phyloP scores from a whole-genome alignment of 2,329 filamentous ascomycete genomes.

The Aspergillus ochraceus region DNA sequence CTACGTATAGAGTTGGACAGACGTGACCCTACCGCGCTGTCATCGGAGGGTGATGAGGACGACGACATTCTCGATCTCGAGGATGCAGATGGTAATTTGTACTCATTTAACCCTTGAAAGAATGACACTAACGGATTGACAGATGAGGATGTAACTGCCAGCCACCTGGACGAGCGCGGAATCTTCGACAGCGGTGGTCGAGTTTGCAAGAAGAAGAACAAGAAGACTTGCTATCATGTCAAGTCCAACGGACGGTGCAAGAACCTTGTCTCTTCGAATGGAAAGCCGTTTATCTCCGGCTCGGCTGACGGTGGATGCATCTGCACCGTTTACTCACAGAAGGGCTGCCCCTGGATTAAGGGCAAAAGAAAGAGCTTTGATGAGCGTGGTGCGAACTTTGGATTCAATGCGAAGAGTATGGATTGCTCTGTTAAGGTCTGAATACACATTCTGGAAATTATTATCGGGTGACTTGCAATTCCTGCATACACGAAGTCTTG shows the following conservation, averaged over 20 bases:
- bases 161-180: neutral
- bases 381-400: neutral
- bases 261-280: neutral
- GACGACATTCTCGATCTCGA: neutral
- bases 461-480: too few species aligned
- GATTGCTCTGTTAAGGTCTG: neutral
- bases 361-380: neutral
- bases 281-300: neutral
- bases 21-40: neutral
- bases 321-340: conserved; percentile 1
- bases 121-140: neutral
- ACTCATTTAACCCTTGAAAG: neutral
- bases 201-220: neutral
- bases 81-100: neutral
- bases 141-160: neutral
- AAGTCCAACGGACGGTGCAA: conserved; percentile 2
- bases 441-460: neutral
- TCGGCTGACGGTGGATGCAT: neutral
- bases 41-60: neutral
- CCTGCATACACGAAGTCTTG: too few species aligned
- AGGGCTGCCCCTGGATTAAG: neutral
- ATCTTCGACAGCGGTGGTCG: neutral
- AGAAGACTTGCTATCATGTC: neutral
- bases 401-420: neutral
- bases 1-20: neutral